Evolutionary conservation across 768 basidiomycete species (phyloP).

Genomic region (Macrolepiota albuminosa): DNA sequence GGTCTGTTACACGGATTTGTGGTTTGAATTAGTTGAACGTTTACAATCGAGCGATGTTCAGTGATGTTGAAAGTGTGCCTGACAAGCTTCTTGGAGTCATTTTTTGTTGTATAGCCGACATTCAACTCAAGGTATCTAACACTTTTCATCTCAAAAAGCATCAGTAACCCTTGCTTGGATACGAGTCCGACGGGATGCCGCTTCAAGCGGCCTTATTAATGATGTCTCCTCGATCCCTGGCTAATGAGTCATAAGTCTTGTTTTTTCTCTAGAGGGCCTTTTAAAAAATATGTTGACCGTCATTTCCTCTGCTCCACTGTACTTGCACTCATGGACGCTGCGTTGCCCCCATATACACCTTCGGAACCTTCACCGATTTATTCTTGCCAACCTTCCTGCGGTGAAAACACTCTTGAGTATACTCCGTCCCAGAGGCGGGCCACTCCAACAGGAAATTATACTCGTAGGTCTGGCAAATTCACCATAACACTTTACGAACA

Average conservation of each 20-base stretch:
- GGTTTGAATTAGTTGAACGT: neutral
- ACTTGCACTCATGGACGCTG: slow-evolving; percentile 3
- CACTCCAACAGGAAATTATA: slow-evolving; percentile 35
- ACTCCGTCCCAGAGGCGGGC: slow-evolving; percentile 29
- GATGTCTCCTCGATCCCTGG: neutral
- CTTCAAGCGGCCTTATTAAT: neutral
- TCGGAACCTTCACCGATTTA: slow-evolving; percentile 54
- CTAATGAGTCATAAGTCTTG: neutral
- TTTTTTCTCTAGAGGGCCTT: neutral
- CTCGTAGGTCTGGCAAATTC: slow-evolving; percentile 31
- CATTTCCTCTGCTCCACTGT: neutral
- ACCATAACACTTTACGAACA: slow-evolving; percentile 45
- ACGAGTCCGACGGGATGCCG: neutral
- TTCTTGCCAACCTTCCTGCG: slow-evolving; percentile 46
- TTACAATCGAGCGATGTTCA: neutral
- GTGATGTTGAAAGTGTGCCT: neutral
- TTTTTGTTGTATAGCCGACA: neutral
- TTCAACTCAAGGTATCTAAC: neutral
- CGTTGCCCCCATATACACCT: slow-evolving; percentile 49
- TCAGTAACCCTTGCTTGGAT: neutral
- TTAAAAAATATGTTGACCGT: neutral
- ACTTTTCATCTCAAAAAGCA: neutral
- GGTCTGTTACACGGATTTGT: neutral
- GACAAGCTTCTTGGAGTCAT: slow-evolving; percentile 12
- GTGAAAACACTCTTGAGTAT: slow-evolving; percentile 49